phyloP scores from a whole-genome alignment of 2,329 filamentous ascomycete genomes.

The Paecilomyces sp. region DNA sequence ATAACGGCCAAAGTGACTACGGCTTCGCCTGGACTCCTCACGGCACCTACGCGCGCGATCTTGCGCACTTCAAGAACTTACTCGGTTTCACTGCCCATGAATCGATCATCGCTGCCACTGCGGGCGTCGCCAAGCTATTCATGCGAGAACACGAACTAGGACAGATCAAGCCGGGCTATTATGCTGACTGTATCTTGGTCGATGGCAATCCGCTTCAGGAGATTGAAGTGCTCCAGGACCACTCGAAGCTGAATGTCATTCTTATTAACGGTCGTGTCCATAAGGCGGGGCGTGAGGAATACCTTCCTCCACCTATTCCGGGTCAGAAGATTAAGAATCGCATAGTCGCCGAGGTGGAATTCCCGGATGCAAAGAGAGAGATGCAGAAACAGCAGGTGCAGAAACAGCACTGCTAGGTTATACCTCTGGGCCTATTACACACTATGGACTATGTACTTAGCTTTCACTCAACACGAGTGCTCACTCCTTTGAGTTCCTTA shows the following conservation, averaged over 20 bases:
- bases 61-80: slow-evolving; percentile 41
- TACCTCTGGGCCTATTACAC: too few relatives aligned
- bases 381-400: slow-evolving; percentile 3
- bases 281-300: slow-evolving; percentile 21
- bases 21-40: slow-evolving; percentile 45
- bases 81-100: slow-evolving; percentile 41
- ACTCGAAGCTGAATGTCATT: slow-evolving; percentile 38
- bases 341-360: slow-evolving; percentile 3
- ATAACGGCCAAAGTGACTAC: slow-evolving; percentile 27
- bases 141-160: slow-evolving; percentile 32
- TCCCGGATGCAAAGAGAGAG: slow-evolving; percentile 1
- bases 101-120: slow-evolving; percentile 38
- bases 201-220: slow-evolving; percentile 40
- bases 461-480: too few relatives aligned
- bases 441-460: too few relatives aligned
- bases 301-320: not conserved
- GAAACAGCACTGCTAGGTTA: not conserved
- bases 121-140: slow-evolving; percentile 33
- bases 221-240: slow-evolving; percentile 37
- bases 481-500: too few relatives aligned
- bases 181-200: slow-evolving; percentile 40
- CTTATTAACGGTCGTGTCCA: slow-evolving; percentile 44
- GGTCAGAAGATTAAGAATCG: slow-evolving; percentile 4
- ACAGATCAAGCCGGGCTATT: slow-evolving; percentile 35
- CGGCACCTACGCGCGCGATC: slow-evolving; percentile 42